Evolutionary conservation across 805 yeast genomes (phyloP).

Genomic region (Ogataea methylovora): DNA sequence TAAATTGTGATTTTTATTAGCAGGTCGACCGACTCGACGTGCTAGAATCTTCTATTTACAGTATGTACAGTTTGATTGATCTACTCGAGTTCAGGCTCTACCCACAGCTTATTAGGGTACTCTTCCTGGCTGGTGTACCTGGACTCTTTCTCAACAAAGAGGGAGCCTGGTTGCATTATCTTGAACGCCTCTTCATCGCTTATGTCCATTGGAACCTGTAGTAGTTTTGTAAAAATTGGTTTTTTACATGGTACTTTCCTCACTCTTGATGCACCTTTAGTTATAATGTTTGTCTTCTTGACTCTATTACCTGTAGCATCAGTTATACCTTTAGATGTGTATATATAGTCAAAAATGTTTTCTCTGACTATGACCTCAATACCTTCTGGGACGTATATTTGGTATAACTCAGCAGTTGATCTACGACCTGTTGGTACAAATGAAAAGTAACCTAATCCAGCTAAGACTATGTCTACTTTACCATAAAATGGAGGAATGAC

Average conservation of each 20-base stretch:
- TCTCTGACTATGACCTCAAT: constrained; percentile 44
- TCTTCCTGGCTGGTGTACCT: no score
- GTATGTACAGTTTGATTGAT: no score
- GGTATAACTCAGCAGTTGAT: constrained; percentile 25
- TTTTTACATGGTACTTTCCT: constrained; percentile 12
- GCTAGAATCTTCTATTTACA: no score
- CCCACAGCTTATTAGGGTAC: no score
- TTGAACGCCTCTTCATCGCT: constrained; percentile 8
- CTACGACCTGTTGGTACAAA: constrained; percentile 49
- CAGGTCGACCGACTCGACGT: no score
- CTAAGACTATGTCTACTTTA: constrained; percentile 54
- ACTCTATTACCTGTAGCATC: constrained; percentile 11
- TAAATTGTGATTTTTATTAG: no score
- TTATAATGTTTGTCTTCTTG: constrained; percentile 8
- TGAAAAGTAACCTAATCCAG: constrained; percentile 56
- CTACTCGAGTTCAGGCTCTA: no score
- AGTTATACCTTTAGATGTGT: constrained; percentile 10
- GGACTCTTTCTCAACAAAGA: no score
- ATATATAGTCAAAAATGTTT: constrained; percentile 19
- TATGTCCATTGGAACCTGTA: constrained; percentile 10
- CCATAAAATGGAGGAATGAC: constrained; percentile 70
- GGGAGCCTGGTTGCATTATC: no score
- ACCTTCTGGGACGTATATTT: constrained; percentile 50
- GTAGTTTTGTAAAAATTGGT: constrained; percentile 15
- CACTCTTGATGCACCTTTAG: constrained; percentile 5